Conservation (phyloP, 768 basidiomycete species). For the Naganishia antarctica region DNA sequence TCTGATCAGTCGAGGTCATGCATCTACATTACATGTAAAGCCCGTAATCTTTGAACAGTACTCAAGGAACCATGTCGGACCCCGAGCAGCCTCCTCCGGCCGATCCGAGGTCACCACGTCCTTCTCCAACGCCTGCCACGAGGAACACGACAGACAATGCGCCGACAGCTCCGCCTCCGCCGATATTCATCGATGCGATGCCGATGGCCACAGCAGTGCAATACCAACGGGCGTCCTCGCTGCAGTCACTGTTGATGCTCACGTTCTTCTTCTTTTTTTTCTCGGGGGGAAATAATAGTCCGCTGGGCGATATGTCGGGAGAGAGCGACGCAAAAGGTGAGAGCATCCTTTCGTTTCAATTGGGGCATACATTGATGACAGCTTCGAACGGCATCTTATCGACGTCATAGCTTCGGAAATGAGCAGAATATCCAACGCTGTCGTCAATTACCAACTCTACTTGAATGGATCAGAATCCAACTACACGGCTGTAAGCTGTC, state of each 20-base stretch:
- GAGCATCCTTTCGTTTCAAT: background rate
- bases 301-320: conserved; percentile 27
- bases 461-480: conserved; percentile 25
- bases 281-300: conserved; percentile 36
- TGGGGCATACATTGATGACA: no score
- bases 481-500: conserved; percentile 25
- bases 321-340: conserved; percentile 30
- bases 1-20: background rate
- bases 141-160: conserved; percentile 9
- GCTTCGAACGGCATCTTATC: background rate
- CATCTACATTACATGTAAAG: no score
- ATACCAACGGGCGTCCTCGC: conserved; percentile 32
- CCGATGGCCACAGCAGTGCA: conserved; percentile 6
- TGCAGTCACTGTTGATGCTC: conserved; percentile 44
- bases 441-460: conserved; percentile 9
- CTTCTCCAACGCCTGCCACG: background rate
- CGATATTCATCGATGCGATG: conserved; percentile 22
- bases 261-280: conserved; percentile 49
- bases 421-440: conserved; percentile 7
- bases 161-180: conserved; percentile 7
- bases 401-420: conserved; percentile 5
- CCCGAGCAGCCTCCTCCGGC: background rate
- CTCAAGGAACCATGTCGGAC: conserved; percentile 1
- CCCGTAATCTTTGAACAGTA: no score
- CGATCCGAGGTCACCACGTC: conserved; percentile 12